Evolutionary conservation across 2,329 filamentous ascomycete genomes (phyloP), one percentile per base, ranked within the genome.

Genomic region (Talaromyces pinophilus): DNA sequence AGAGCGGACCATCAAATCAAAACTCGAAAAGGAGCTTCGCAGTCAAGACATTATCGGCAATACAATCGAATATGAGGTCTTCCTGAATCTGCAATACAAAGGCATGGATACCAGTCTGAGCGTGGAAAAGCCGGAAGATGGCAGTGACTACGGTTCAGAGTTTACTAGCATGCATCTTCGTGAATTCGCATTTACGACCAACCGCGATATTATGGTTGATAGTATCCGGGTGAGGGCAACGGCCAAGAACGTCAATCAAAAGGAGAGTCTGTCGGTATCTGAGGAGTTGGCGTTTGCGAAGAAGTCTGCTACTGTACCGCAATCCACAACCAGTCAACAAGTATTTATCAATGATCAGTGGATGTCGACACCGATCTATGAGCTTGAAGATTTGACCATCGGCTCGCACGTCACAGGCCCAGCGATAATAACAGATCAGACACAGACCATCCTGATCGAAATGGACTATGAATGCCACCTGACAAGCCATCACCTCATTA

Each of bases 401-500:
- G 44, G 44, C 19, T 48, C 44, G 3, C n/a, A 48, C 10, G 19
- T 48, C 19, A 22, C 44, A 11, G 44, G 44, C 44, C 44, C 44
- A 11, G 44, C 44, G 44, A 13, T 48, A 19, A 48, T 48, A 48
- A 48, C 44, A 48, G 44, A 48, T 22, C 44, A 48, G 44, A 48
- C 44, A 25, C 44, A 48, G 10, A 48, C 44, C 19, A 48, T 48
- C 19, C 19, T 48, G 44, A 19, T 48, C 5, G 44, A 48, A 13
- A 19, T 10, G 19, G 44, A 48, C 19, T 48, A 48, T 48, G 44
- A 48, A 48, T 48, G 44, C 44, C 44, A 48, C 19, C 19, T 48
- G 8, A 48, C 44, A 13, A 83, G 90, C 68, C 94, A 91, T 0
- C 92, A 96, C 71, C 90, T 96, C 2, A 84, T 96, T 5, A 92